Percentiles rank a stretch among this genome's conserved stretches.
Evolutionary conservation across 768 basidiomycete genomes (phyloP).

Genomic region (Lactarius trivialis): DNA sequence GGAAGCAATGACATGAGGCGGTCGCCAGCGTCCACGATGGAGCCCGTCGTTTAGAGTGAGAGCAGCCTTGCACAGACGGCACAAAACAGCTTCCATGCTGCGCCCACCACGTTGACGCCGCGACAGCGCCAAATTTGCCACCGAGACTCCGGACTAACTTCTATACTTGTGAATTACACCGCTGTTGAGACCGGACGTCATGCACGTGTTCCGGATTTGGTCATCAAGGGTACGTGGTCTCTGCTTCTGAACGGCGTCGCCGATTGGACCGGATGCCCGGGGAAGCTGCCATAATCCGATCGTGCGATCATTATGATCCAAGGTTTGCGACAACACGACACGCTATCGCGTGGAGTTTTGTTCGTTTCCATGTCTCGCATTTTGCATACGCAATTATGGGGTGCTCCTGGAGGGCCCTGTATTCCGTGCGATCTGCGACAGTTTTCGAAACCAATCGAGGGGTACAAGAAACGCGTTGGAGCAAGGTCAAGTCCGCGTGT

Average conservation of each 20-base stretch:
- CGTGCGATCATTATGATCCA: not conserved
- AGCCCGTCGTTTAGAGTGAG: not conserved
- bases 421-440: not conserved
- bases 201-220: slow-evolving; percentile 8
- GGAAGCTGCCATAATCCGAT: slow-evolving; percentile 6
- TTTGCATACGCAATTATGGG: not conserved
- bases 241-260: not conserved
- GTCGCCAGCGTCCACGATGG: not conserved
- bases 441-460: slow-evolving; percentile 12
- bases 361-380: not conserved
- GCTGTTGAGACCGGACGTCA: not conserved
- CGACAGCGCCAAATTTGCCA: slow-evolving; percentile 10
- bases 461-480: slow-evolving; percentile 8
- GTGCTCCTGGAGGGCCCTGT: not conserved
- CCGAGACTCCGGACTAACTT: slow-evolving; percentile 8
- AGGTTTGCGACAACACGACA: not conserved
- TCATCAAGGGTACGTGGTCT: not conserved
- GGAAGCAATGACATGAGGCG: slow-evolving; percentile 9
- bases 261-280: slow-evolving; percentile 8
- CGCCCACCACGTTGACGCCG: slow-evolving; percentile 8
- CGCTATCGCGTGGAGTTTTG: not conserved
- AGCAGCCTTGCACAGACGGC: not conserved
- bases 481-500: slow-evolving; percentile 9
- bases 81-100: slow-evolving; percentile 1
- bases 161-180: slow-evolving; percentile 1